phyloP scores from a whole-genome alignment of 805 yeast genomes.

The Saturnispora zaruensis region DNA sequence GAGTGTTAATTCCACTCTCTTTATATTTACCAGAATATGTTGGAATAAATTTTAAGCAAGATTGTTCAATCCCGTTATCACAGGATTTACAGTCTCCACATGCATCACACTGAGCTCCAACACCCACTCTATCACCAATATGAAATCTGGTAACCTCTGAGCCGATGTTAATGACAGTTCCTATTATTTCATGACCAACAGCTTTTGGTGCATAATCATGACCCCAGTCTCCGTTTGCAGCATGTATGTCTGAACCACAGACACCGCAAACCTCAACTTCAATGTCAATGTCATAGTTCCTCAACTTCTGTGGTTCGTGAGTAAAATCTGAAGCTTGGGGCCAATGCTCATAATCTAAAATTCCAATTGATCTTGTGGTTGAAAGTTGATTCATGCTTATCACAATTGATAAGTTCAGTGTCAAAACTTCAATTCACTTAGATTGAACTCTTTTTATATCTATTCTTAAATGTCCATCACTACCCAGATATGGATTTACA shows the following conservation, averaged over 20 bases:
- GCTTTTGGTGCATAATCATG: constrained; percentile 13
- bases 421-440: too few species aligned
- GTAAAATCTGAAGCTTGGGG: constrained; percentile 13
- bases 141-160: constrained; percentile 23
- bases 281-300: constrained; percentile 29
- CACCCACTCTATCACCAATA: constrained; percentile 43
- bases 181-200: constrained; percentile 42
- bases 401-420: too few species aligned
- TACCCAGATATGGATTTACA: neutral
- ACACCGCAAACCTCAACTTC: constrained; percentile 40
- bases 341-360: constrained; percentile 11
- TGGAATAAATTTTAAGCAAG: constrained; percentile 39
- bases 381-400: too few species aligned
- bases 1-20: constrained; percentile 36
- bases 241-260: constrained; percentile 44
- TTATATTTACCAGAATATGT: constrained; percentile 44
- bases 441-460: neutral
- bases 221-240: constrained; percentile 29
- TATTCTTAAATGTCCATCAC: neutral
- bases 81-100: constrained; percentile 36
- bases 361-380: constrained; percentile 13
- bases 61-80: constrained; percentile 30
- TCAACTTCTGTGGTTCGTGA: constrained; percentile 11
- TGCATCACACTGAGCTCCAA: constrained; percentile 36
- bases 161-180: constrained; percentile 35